Percentiles rank a stretch among this genome's conserved stretches.
Evolutionary conservation across 345 rosid genomes (phyloP).

Genomic region (Camelina sativa): DNA sequence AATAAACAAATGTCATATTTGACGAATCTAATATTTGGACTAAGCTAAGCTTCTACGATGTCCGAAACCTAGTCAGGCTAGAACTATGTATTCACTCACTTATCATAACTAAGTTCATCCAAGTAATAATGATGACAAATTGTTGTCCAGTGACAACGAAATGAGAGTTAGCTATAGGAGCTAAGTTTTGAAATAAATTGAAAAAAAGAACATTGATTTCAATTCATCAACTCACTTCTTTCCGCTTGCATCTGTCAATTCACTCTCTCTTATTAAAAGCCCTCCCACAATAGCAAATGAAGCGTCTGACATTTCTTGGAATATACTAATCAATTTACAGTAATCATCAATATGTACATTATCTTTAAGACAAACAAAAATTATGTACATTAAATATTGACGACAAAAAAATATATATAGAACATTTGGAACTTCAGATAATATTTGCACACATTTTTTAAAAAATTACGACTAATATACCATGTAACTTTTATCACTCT

Average conservation of each 20-base stretch:
- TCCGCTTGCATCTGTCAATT: constrained; percentile 35
- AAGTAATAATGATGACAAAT: constrained; percentile 27
- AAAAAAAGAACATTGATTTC: constrained; percentile 19
- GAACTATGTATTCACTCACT: not conserved
- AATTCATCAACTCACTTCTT: constrained; percentile 25
- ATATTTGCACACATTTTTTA: too few species aligned
- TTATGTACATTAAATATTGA: too few species aligned
- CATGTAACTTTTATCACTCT: not conserved
- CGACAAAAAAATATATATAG: too few species aligned
- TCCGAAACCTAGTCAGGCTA: not conserved
- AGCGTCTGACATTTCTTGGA: constrained; percentile 33
- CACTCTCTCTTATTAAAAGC: constrained; percentile 1
- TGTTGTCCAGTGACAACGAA: constrained; percentile 14
- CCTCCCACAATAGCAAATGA: constrained; percentile 2
- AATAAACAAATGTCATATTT: constrained; percentile 1
- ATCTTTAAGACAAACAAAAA: not conserved
- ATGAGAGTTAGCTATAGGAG: not conserved
- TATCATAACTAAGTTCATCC: not conserved
- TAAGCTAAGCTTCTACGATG: not conserved
- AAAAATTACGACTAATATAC: too few species aligned
- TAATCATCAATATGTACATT: not conserved
- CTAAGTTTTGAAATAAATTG: constrained; percentile 21
- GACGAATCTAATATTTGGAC: not conserved
- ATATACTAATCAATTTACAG: not conserved
- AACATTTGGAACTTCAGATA: too few species aligned